These are phyloP conservation scores for Neostapfia colusana DNA, from an alignment of 176 grass and related monocot species.

Conservation along the genomic window DNA sequence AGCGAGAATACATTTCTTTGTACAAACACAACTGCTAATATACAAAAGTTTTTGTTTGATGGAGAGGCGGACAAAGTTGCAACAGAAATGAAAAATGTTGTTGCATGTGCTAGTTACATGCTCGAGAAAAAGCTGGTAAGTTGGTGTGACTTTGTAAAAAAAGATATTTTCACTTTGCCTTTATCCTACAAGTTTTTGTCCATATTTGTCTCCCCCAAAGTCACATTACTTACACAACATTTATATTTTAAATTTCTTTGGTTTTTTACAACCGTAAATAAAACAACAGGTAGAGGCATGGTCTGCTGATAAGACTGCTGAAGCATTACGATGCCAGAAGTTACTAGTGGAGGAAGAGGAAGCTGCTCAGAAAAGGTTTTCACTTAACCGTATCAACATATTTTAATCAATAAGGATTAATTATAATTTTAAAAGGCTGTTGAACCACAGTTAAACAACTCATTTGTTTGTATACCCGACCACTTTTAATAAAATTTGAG, in stretches of 20 bases:
- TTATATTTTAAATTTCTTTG: background rate
- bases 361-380: conserved; percentile 89
- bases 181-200: background rate
- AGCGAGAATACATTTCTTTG: conserved; percentile 91
- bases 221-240: background rate
- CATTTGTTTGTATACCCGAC: conserved; percentile 19
- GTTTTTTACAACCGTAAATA: conserved; percentile 5
- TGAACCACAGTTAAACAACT: background rate
- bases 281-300: conserved; percentile 73
- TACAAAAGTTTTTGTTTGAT: conserved; percentile 83
- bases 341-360: conserved; percentile 96
- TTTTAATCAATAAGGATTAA: background rate
- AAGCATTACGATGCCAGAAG: conserved; percentile 86
- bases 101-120: conserved; percentile 74
- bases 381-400: background rate
- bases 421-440: conserved; percentile 26
- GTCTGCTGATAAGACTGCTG: conserved; percentile 75
- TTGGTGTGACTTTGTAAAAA: conserved; percentile 17
- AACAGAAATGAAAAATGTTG: conserved; percentile 79
- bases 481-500: conserved; percentile 12
- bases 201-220: background rate
- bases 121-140: conserved; percentile 90
- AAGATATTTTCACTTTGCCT: conserved; percentile 13
- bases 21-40: conserved; percentile 53
- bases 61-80: conserved; percentile 74